Evolutionary conservation across 2,329 filamentous ascomycete genomes (phyloP), one percentile per base, ranked within the genome.

Genomic region (Ophiostoma perfectum): DNA sequence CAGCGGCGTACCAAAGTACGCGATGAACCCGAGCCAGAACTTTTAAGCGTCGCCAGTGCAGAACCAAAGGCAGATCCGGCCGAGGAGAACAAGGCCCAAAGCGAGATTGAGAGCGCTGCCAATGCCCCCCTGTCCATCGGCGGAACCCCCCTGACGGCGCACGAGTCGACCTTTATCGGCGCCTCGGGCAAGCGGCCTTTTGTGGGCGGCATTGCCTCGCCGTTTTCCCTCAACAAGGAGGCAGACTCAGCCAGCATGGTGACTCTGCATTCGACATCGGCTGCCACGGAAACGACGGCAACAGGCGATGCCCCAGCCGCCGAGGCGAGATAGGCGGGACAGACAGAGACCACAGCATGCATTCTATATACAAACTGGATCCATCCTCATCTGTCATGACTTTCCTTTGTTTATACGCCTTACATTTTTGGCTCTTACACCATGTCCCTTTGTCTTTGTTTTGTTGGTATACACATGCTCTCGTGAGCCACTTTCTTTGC

Each of bases 241-340:
- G 84, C 84, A 1, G 84, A 86, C 4, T 90, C 86, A 18, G 88
- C 88, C 0, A 92, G 89, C 78, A 91, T 90, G 83, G 78, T 89
- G 66, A 92, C 90, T 0, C 77, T 92, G 27, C 79, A 81, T 47
- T 86, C 84, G 27, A 64, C 64, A 7, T 39, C 44, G 5, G 58
- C 38, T 27, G 39, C 12, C 38, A 39, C 18, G 62, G 44, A 16
- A 18, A 60, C 12, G 5, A 18, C 39, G 38, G 18, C 65, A 16
- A 45, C n/a, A 9, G 52, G n/a, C 4, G 64, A 52, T 6, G 11
- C 36, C 12, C 4, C 60, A 16, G 16, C 60, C n/a, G 14, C 12
- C 36, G 36, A 39, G 60, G 38, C 60, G 38, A 42, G 16, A 6
- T 42, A 42, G 60, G 42, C 42, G 6, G 42, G 42, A 44, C 42